A percentile compares a stretch with the other conserved stretches of the same genome.
Evolutionary conservation across 495 filamentous ascomycete species (phyloP).

Genomic region (Trichocladium antarcticum): DNA sequence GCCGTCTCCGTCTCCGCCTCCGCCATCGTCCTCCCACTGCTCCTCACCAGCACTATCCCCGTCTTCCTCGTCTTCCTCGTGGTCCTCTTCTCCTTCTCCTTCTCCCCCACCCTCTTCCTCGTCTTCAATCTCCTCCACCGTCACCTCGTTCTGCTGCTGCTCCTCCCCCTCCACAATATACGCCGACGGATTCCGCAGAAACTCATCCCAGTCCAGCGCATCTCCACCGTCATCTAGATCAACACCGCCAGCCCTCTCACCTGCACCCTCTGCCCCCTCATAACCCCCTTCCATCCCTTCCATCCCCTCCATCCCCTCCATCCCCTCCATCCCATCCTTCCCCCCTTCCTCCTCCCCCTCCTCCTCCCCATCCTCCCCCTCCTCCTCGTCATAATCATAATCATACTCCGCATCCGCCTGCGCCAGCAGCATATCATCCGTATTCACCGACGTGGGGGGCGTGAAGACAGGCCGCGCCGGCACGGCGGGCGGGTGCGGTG

Average conservation of each 20-base stretch:
- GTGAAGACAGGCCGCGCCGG: background rate
- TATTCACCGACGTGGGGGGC: background rate
- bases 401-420: constrained; percentile 2
- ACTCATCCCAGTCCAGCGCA: background rate
- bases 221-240: background rate
- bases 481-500: background rate
- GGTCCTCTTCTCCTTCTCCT: background rate
- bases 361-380: background rate
- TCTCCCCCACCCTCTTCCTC: too few species aligned
- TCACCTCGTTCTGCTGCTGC: too few species aligned
- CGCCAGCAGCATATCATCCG: constrained; percentile 3
- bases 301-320: background rate
- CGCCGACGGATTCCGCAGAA: background rate
- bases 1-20: background rate
- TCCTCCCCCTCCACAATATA: background rate
- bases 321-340: background rate
- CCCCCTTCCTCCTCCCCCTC: background rate
- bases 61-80: background rate
- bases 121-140: too few species aligned
- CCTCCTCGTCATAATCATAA: background rate
- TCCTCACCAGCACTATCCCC: background rate
- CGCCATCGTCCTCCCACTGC: background rate
- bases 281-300: background rate
- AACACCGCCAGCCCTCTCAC: background rate
- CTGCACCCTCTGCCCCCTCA: background rate